phyloP scores from a whole-genome alignment of 1,284 basidiomycete genomes.

The Phylloporus gajari region DNA sequence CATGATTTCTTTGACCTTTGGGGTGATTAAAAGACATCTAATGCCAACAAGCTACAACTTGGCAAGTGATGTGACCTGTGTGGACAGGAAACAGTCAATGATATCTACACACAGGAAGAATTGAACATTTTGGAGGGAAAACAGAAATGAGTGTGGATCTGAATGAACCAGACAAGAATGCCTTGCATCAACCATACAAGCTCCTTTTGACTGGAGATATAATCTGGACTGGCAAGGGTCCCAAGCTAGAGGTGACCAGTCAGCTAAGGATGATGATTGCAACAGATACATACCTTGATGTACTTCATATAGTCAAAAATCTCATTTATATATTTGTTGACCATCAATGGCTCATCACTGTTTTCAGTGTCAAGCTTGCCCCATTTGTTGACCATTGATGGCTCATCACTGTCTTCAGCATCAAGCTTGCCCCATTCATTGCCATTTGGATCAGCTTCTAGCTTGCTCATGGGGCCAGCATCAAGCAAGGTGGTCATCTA shows the following conservation, averaged over 20 bases:
- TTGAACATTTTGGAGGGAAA: slow-evolving; percentile 94
- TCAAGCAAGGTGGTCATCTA: not conserved
- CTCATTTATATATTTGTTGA: too few species aligned
- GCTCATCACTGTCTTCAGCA: too few species aligned
- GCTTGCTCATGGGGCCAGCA: too few species aligned
- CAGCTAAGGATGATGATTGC: not conserved
- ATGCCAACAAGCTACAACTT: slow-evolving; percentile 97
- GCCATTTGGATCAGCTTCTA: too few species aligned
- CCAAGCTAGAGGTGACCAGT: slow-evolving; percentile 60
- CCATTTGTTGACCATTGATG: too few species aligned
- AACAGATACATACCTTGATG: too few species aligned
- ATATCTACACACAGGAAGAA: slow-evolving; percentile 96
- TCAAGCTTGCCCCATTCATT: too few species aligned
- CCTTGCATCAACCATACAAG: slow-evolving; percentile 95
- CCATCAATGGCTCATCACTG: too few species aligned
- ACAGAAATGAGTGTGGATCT: slow-evolving; percentile 94
- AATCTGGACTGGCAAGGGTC: slow-evolving; percentile 89
- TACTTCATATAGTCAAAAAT: too few species aligned
- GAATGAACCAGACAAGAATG: slow-evolving; percentile 97
- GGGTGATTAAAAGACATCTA: slow-evolving; percentile 92
- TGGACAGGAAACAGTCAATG: slow-evolving; percentile 95
- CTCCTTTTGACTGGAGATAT: slow-evolving; percentile 92
- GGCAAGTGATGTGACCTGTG: slow-evolving; percentile 88
- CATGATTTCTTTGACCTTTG: slow-evolving; percentile 97
- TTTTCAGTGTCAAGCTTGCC: too few species aligned